Percentiles rank a stretch among this genome's conserved stretches.
These are phyloP conservation scores for Dryadomyces quercivorus DNA, from an alignment of 2,329 filamentous ascomycete genomes.

Conservation along the genomic window DNA sequence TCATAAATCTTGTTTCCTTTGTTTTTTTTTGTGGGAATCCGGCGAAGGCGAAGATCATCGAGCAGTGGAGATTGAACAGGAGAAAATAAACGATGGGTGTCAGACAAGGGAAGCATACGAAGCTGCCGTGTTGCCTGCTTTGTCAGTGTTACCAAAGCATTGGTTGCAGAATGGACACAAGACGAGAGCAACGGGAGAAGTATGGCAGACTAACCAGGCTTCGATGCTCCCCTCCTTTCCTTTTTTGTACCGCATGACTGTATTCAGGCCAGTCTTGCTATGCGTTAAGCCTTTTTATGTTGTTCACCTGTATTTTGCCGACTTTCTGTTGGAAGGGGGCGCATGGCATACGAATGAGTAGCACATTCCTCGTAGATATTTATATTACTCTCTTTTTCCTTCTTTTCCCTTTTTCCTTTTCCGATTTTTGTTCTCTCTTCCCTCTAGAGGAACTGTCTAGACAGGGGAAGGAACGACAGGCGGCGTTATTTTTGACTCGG, in stretches of 20 bases:
- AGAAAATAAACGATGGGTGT: not conserved
- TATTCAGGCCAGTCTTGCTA: not conserved
- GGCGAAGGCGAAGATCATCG: not conserved
- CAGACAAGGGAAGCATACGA: not conserved
- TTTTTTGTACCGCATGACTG: not conserved
- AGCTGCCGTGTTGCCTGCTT: not conserved
- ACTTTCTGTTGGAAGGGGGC: not conserved
- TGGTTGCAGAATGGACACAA: not conserved
- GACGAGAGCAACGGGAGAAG: not conserved
- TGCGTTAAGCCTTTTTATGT: not conserved
- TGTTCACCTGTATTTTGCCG: not conserved
- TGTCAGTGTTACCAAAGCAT: not conserved
- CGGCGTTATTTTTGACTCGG: not conserved
- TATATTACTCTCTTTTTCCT: not conserved
- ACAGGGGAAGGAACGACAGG: not conserved
- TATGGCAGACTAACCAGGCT: not conserved
- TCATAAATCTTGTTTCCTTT: conserved; percentile 1
- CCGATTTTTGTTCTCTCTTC: not conserved
- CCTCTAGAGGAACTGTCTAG: too few relatives aligned
- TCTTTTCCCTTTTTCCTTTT: not conserved
- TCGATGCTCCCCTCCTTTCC: not conserved
- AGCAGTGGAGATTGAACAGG: not conserved
- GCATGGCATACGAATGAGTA: conserved; percentile 1
- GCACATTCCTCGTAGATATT: not conserved
- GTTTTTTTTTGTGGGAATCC: not conserved